Conservation (phyloP, 2,329 filamentous ascomycete species). For the Aphanoascus verrucosus region DNA sequence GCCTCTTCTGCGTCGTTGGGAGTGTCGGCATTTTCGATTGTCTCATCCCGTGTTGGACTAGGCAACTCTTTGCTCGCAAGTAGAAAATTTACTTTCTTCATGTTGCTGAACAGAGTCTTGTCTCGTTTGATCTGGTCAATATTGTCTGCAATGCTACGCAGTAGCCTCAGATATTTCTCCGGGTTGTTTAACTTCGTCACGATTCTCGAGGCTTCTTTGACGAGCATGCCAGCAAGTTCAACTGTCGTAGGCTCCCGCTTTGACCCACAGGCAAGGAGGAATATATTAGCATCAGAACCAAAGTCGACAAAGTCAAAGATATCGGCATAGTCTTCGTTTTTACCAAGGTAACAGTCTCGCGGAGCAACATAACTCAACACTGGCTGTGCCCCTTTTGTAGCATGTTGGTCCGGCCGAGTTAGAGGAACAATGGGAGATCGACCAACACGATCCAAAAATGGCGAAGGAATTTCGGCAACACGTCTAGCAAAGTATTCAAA, state of each 20-base stretch:
- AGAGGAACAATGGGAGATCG: conserved; percentile 65
- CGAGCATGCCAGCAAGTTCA: conserved; percentile 76
- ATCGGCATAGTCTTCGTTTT: conserved; percentile 61
- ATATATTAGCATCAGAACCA: conserved; percentile 73
- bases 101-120: conserved; percentile 62
- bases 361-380: conserved; percentile 52
- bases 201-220: conserved; percentile 69
- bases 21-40: conserved; percentile 30
- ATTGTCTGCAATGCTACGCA: conserved; percentile 70
- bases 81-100: conserved; percentile 66
- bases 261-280: conserved; percentile 77
- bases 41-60: conserved; percentile 16
- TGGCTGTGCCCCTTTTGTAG: conserved; percentile 33
- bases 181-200: conserved; percentile 67
- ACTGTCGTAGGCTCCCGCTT: conserved; percentile 80
- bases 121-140: conserved; percentile 61
- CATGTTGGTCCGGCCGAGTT: conserved; percentile 22
- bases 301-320: conserved; percentile 98
- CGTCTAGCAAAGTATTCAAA: conserved; percentile 79
- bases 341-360: conserved; percentile 67
- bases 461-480: conserved; percentile 58
- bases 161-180: conserved; percentile 75
- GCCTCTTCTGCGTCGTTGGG: conserved; percentile 50
- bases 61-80: conserved; percentile 59
- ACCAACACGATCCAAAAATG: conserved; percentile 50